These are phyloP conservation scores for Parasitella parasitica DNA, from an alignment of 371 early-diverging fungal genomes.

Conservation along the genomic window DNA sequence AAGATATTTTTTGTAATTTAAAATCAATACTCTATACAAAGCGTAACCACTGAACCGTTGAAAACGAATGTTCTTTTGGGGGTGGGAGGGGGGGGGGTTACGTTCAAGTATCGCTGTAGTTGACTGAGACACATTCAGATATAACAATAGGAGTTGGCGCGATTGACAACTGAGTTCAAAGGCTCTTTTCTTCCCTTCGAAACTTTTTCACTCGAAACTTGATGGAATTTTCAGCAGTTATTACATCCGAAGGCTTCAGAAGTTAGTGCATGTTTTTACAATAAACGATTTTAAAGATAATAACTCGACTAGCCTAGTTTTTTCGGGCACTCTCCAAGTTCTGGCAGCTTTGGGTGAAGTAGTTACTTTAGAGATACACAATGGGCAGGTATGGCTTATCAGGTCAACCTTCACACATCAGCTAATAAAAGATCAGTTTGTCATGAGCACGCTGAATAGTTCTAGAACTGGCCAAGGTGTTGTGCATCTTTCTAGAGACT, in stretches of 20 bases:
- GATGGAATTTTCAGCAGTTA: background rate
- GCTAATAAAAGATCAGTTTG: background rate
- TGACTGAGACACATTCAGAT: no score
- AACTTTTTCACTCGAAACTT: background rate
- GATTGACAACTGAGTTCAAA: background rate
- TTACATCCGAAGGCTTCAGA: background rate
- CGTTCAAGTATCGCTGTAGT: no score
- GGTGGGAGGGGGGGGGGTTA: no score
- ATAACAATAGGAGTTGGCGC: background rate
- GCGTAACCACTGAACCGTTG: no score
- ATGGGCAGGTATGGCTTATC: background rate
- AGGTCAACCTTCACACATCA: background rate
- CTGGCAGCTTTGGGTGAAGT: background rate
- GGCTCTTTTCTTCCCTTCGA: background rate
- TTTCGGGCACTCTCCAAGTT: background rate
- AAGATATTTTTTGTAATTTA: no score
- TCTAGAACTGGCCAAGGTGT: slow-evolving; percentile 18
- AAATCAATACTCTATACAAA: no score
- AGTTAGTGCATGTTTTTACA: background rate
- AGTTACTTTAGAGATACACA: background rate
- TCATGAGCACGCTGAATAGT: slow-evolving; percentile 11
- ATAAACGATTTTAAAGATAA: background rate
- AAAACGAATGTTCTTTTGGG: no score
- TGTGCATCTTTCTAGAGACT: slow-evolving; percentile 7
- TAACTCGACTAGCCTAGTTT: background rate